Evolutionary conservation across 73 alveolate species (phyloP), one percentile per base, ranked within the genome.

Genomic region (Paramecium pentaurelia): DNA sequence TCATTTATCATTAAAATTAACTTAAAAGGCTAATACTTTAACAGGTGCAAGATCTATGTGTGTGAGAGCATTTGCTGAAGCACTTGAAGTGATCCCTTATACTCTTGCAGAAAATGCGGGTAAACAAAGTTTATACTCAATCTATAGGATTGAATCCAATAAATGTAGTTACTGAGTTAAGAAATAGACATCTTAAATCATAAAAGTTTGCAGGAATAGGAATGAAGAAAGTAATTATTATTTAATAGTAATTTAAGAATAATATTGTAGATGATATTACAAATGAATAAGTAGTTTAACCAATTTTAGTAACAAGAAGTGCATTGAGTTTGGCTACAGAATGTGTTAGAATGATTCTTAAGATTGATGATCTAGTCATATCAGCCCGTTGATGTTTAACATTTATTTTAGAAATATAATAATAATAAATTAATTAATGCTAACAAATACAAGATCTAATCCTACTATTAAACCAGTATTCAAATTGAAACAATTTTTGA

Each of bases 81-180:
- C 99, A 60, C 92, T 97, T 25, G 99, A 98, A 93, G 97, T 97
- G 38, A 96, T 99, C 68, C 99, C 99, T 22, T 98, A 98, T 95
- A 99, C 99, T 93, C 60, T 99, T 60, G 99, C 99, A 11, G 99
- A 99, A 95, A 99, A 99, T 92, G 99, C 99, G 8, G 98, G 94
- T 88, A 42, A 77, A 34, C 7, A 7, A 42, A 42, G 8, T n/a
- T 38, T 8, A 38, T 77, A 36, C 5, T 38, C 16, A 12, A 77
- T 9, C 40, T 38, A 2, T 77, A 77, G 99, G 99, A 42, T 94
- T 99, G 94, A 98, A 98, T 92, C 99, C 99, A 42, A 98, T 98
- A 93, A 94, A 96, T 89, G 95, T 98, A 64, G 99, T 98, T 42
- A 99, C 99, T 27, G 99, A 99, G 88, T 93, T 99, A 86, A 95